A percentile compares a stretch with the other conserved stretches of the same genome.
These are phyloP conservation scores for Spatholobus suberectus DNA, from an alignment of 306 rosid genomes.

Conservation along the genomic window DNA sequence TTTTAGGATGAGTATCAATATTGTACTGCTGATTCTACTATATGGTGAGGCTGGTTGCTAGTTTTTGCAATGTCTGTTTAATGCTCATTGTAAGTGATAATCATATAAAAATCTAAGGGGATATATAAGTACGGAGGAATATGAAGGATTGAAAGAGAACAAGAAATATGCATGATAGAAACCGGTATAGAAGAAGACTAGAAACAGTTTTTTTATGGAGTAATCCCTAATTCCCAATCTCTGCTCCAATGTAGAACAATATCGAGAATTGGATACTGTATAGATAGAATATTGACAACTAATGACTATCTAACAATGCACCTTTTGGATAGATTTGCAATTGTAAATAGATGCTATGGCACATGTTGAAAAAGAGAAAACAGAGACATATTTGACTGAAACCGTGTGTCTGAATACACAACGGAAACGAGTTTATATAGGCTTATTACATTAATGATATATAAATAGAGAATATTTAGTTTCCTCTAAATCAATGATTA, in stretches of 20 bases:
- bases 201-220: too few species aligned
- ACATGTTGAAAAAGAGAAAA: background rate
- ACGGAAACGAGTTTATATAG: too few species aligned
- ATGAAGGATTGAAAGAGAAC: background rate
- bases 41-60: conserved; percentile 14
- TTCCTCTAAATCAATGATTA: too few species aligned
- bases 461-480: too few species aligned
- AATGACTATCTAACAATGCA: background rate
- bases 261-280: too few species aligned
- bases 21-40: background rate
- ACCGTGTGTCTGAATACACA: too few species aligned
- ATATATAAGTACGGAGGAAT: background rate
- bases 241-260: too few species aligned
- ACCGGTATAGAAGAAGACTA: background rate
- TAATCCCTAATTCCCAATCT: too few species aligned
- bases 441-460: too few species aligned
- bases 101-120: background rate
- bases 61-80: conserved; percentile 3
- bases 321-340: background rate
- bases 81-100: background rate
- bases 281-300: background rate
- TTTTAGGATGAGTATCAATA: background rate
- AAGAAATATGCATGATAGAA: background rate
- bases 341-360: background rate
- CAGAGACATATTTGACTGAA: too few species aligned